Evolutionary conservation across 2,329 filamentous ascomycete species (phyloP).

Genomic region (Trichophyton schoenleinii): DNA sequence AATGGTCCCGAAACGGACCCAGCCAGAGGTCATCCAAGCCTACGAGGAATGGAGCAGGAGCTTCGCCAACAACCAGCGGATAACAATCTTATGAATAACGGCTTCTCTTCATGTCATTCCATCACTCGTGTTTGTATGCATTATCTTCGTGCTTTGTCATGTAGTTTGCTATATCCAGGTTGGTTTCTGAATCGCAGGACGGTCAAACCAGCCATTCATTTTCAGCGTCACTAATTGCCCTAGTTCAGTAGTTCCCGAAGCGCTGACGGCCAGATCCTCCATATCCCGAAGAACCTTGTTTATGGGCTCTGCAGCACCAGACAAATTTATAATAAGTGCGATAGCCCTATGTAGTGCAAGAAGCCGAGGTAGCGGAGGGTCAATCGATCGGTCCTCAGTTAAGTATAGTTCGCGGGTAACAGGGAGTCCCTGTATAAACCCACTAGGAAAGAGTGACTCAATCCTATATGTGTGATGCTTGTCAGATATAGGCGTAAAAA

Average conservation of each 20-base stretch:
- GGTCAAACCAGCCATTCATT: not conserved
- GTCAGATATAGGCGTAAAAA: constrained; percentile 15
- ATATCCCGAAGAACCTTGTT: not conserved
- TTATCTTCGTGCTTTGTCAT: not conserved
- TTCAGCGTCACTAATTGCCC: not conserved
- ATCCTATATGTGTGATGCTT: constrained; percentile 18
- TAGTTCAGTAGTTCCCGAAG: not conserved
- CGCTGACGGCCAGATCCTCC: not conserved
- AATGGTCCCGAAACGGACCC: constrained; percentile 46
- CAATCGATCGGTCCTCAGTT: constrained; percentile 17
- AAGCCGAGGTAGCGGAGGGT: constrained; percentile 10
- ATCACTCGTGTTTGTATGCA: not conserved
- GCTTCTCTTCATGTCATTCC: not conserved
- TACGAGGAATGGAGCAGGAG: constrained; percentile 44
- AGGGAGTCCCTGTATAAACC: constrained; percentile 10
- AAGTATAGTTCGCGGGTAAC: constrained; percentile 17
- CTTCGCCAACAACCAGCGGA: constrained; percentile 7
- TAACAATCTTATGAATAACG: not conserved
- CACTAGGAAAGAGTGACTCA: constrained; percentile 12
- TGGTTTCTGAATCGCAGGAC: not conserved
- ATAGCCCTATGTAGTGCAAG: constrained; percentile 3
- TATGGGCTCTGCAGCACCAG: not conserved
- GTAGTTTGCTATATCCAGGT: too few species aligned
- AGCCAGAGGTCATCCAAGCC: constrained; percentile 43
- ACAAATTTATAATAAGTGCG: constrained; percentile 3